These are phyloP conservation scores for Starmerella stigmatis DNA, from an alignment of 805 yeast species.

Conservation along the genomic window DNA sequence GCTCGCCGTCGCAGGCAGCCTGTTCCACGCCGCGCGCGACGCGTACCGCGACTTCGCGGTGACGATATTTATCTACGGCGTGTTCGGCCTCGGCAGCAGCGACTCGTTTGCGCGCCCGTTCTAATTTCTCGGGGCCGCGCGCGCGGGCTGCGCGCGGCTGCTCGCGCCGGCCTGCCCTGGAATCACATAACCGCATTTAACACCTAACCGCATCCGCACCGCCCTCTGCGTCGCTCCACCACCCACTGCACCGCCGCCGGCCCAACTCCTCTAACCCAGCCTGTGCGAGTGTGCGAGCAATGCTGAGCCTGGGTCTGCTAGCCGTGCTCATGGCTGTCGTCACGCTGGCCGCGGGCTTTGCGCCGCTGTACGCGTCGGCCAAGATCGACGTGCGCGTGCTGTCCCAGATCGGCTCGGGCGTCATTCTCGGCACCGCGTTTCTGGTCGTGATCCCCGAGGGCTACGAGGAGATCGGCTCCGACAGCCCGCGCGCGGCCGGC, in stretches of 20 bases:
- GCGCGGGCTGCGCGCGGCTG: too few species aligned
- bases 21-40: constrained; percentile 15
- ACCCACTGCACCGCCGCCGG: too few species aligned
- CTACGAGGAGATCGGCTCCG: constrained; percentile 32
- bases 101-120: too few species aligned
- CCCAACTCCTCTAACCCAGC: not conserved
- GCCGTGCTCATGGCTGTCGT: constrained; percentile 22
- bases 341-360: constrained; percentile 23
- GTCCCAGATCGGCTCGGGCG: constrained; percentile 48
- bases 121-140: too few species aligned
- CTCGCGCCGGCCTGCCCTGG: too few species aligned
- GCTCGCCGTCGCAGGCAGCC: constrained; percentile 19
- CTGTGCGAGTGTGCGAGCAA: not conserved
- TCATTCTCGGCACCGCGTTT: constrained; percentile 50
- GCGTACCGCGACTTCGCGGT: constrained; percentile 26
- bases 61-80: constrained; percentile 26
- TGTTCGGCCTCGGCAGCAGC: constrained; percentile 14
- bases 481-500: constrained; percentile 22
- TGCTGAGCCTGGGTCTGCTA: constrained; percentile 20
- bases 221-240: too few species aligned
- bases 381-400: constrained; percentile 22
- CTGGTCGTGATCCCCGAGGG: constrained; percentile 60
- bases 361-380: constrained; percentile 19
- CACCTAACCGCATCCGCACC: too few species aligned
- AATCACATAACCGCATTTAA: too few species aligned